Evolutionary conservation across 2,329 filamentous ascomycete genomes (phyloP), one percentile per base, ranked within the genome.

Genomic region (Colletotrichum nymphaeae): DNA sequence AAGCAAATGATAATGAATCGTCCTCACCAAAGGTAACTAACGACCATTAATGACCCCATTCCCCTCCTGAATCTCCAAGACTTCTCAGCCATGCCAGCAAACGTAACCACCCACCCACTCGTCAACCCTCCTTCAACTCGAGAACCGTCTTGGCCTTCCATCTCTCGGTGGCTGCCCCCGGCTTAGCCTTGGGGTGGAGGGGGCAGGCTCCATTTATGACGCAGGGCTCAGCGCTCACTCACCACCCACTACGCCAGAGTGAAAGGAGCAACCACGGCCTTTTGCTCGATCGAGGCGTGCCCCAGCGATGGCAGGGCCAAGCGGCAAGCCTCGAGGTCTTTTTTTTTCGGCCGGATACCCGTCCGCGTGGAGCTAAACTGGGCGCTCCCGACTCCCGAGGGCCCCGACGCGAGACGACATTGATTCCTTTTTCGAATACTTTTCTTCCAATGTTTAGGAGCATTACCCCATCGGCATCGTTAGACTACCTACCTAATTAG

Each of bases 291-390:
- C 30, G 35, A 57, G 55, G 35, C 42, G 30, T 26, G 30, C 56
- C 49, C n/a, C 56, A 55, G 65, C 52, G 28, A 59, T 30, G 52
- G 52, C 52, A 30, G 28, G 69, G 56, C 66, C 66, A 69, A 69
- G 59, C 59, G 56, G 53, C 66, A 69, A 69, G 59, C 59, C 32
- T 64, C 59, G 42, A 64, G 57, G 30, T 32, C 59, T 16, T 7
- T 19, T 42, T 12, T 49, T 64, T 64, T 64, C 59, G 66, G 69
- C 69, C 69, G 69, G 69, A 56, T 63, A 63, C 32, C 64, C 65
- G 58, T 42, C 69, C 69, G 30, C 42, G 42, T 69, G 66, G 52
- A 55, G 59, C 66, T 63, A 52, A 57, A 28, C 58, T 59, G 32
- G 46, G 58, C 26, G 24, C 59, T 69, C 69, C 59, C 66, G 66